Evolutionary conservation across 1,139 yeast species (phyloP).

Genomic region (Geotrichum candidum): DNA sequence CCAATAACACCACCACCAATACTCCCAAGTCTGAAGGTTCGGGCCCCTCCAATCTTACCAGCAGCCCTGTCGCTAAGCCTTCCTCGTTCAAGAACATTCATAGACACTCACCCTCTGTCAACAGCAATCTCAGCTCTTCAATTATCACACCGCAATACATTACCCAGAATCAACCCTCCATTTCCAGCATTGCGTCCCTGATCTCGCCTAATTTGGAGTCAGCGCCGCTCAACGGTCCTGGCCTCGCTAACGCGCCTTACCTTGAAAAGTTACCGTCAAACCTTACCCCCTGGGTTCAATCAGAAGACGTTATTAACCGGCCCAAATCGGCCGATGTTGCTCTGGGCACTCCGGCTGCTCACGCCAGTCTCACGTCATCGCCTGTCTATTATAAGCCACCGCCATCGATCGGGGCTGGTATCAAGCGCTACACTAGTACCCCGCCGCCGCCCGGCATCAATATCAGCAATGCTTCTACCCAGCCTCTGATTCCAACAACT

Average conservation of each 20-base stretch:
- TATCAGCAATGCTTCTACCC: constrained; percentile 9
- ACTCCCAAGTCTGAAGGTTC: neutral
- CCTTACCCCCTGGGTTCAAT: constrained; percentile 5
- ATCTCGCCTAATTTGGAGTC: neutral
- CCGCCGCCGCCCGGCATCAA: constrained; percentile 16
- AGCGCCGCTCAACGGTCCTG: neutral
- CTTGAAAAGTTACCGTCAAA: neutral
- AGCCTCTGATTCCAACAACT: constrained; percentile 2
- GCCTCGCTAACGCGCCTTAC: neutral
- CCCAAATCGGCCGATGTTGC: constrained; percentile 4
- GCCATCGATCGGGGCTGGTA: neutral
- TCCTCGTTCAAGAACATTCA: neutral
- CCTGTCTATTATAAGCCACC: constrained; percentile 1
- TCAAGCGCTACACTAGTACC: constrained; percentile 12
- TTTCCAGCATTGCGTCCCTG: constrained; percentile 2
- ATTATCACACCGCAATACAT: constrained; percentile 5
- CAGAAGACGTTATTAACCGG: constrained; percentile 2
- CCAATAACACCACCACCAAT: neutral
- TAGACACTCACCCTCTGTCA: constrained; percentile 6
- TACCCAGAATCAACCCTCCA: neutral
- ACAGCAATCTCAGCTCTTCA: neutral
- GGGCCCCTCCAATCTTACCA: neutral
- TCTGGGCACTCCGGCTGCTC: neutral
- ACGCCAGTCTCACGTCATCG: neutral
- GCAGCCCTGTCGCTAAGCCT: neutral